Percentiles rank a stretch among this genome's conserved stretches.
Evolutionary conservation across 345 rosid genomes (phyloP).

Genomic region (Linum tenue): DNA sequence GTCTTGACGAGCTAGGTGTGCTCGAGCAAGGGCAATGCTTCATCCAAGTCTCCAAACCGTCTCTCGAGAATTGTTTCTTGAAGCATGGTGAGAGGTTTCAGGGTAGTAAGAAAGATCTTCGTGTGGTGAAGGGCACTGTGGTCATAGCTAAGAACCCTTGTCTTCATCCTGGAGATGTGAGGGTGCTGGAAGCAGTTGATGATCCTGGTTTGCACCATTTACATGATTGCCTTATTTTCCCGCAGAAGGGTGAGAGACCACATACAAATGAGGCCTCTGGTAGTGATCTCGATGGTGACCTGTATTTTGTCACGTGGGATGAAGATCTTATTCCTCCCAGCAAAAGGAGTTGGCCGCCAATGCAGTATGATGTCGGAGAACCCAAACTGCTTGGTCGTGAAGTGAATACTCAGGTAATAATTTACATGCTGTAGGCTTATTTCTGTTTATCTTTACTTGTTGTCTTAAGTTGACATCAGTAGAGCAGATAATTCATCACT

Average conservation of each 20-base stretch:
- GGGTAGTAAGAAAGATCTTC: conserved; percentile 39
- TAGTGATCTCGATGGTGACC: conserved; percentile 94
- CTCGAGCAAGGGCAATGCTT: conserved; percentile 87
- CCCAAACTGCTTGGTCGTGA: conserved; percentile 19
- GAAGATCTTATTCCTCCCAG: conserved; percentile 72
- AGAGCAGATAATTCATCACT: no score
- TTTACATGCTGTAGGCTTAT: neutral
- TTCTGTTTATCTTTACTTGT: no score
- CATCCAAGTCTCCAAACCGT: conserved; percentile 69
- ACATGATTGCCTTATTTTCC: conserved; percentile 81
- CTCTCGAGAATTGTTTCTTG: conserved; percentile 56
- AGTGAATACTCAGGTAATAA: conserved; percentile 57
- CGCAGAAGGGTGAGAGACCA: conserved; percentile 85
- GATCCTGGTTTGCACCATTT: conserved; percentile 57
- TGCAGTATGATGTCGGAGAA: conserved; percentile 52
- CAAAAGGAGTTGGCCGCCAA: conserved; percentile 57
- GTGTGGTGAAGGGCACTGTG: conserved; percentile 56
- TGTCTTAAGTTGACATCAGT: no score
- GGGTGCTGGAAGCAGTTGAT: conserved; percentile 91
- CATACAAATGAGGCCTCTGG: conserved; percentile 93
- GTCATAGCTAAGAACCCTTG: conserved; percentile 85
- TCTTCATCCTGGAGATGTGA: conserved; percentile 88
- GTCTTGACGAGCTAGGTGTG: conserved; percentile 75
- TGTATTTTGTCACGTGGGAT: conserved; percentile 91
- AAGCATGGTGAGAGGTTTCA: conserved; percentile 71